Evolutionary conservation across 2,329 filamentous ascomycete species (phyloP).

Genomic region (Alternaria solani): DNA sequence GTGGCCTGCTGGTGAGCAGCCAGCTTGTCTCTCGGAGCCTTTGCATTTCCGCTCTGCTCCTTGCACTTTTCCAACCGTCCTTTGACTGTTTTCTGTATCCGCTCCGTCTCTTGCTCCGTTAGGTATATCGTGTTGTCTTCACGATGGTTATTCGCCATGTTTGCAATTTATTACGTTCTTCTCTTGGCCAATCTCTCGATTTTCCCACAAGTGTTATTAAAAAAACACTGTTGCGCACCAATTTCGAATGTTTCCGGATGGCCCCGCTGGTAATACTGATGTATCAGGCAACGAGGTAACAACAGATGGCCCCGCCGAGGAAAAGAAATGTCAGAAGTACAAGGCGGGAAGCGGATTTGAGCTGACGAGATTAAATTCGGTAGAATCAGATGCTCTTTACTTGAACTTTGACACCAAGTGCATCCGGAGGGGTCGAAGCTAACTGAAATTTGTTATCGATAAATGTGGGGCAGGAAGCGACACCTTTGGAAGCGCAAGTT

Average conservation of each 20-base stretch:
- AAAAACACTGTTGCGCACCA: neutral
- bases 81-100: conserved; percentile 35
- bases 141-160: conserved; percentile 17
- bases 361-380: neutral
- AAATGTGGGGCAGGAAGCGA: conserved; percentile 28
- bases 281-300: neutral
- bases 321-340: neutral
- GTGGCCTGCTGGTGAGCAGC: conserved; percentile 37
- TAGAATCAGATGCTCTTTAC: neutral
- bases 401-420: neutral
- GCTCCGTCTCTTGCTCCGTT: conserved; percentile 38
- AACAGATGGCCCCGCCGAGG: neutral
- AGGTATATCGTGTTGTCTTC: conserved; percentile 37
- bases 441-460: conserved; percentile 30
- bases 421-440: conserved; percentile 16
- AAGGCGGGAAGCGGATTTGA: too few species aligned
- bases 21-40: conserved; percentile 31
- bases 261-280: neutral
- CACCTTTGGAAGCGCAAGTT: conserved; percentile 4
- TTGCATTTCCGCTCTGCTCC: conserved; percentile 24
- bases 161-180: neutral
- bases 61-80: conserved; percentile 27
- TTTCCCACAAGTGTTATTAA: neutral
- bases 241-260: neutral
- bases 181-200: neutral